Base-by-base conservation (phyloP, 179 eudicot species). In the Heliamphora pulchella region DNA sequence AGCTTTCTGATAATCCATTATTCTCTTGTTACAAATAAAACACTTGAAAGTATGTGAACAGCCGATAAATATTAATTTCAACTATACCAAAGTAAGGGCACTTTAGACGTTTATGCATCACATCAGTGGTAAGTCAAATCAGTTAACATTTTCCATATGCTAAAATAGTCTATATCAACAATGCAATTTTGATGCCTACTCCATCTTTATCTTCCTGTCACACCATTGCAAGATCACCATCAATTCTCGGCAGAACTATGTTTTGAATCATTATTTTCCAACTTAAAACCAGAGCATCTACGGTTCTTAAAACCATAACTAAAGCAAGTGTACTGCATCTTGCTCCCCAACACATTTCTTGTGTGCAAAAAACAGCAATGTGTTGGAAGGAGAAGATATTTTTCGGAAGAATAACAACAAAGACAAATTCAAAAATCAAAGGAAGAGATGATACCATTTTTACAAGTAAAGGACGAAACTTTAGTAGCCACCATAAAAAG, bases 401-500 rank as follows among this genome's bases (percentile, higher is more conserved):
- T 47, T 61, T 44, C 20, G 9, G 8, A 48, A 71, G 75, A 53
- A 5, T 50, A 71, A 71, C 57, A 71, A 48, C 6, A 17, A 53
- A 53, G 57, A 6, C n/a, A 31, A 77, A 46, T 20, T 39, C 8
- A 0, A 14, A 48, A 63, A 77, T 22, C 55, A 74, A 59, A 54
- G 68, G 50, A 10, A 50, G 22, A 71, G 7, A 22, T 31, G 9
- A 59, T n/a, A 58, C 43, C 61, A 6, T 55, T 46, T 7, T 39
- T 44, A 55, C 3, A 47, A 54, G 69, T 50, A 65, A 48, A 43
- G 68, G 61, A 73, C 48, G 57, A 48, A 20, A 2, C 17, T n/a
- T n/a, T n/a, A 58, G 13, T 50, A 61, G 80, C 61, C 61, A 48
- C 72, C 70, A 17, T 51, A 9, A 77, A 72, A 70, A 22, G 62